Conservation (phyloP, 257 asterid species). For the Solanum chaucha region DNA sequence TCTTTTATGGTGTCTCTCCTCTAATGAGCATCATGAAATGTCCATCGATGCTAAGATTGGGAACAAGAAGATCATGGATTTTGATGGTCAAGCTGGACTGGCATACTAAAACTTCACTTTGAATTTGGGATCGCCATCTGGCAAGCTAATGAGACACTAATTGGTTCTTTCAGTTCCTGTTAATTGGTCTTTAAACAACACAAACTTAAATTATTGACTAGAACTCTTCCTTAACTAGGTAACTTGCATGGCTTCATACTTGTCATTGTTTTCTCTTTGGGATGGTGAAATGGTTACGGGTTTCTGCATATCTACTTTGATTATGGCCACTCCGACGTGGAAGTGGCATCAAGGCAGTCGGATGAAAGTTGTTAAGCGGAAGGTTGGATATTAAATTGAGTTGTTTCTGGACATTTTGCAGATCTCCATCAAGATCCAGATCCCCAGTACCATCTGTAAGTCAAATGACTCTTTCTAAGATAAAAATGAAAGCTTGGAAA, state of each 20-base stretch:
- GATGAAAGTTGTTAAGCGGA: slow-evolving; percentile 78
- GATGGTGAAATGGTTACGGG: slow-evolving; percentile 22
- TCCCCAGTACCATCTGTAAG: slow-evolving; percentile 92
- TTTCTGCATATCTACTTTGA: slow-evolving; percentile 19
- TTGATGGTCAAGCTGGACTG: slow-evolving; percentile 66
- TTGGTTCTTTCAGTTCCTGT: slow-evolving; percentile 22
- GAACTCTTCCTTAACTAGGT: slow-evolving; percentile 26
- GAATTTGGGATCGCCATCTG: slow-evolving; percentile 39
- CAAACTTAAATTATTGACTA: slow-evolving; percentile 10
- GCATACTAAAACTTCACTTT: slow-evolving; percentile 33
- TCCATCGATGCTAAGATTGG: slow-evolving; percentile 88
- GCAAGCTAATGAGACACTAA: slow-evolving; percentile 14
- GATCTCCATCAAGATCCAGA: slow-evolving; percentile 97
- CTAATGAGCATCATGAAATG: slow-evolving; percentile 72
- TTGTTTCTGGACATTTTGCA: slow-evolving; percentile 99
- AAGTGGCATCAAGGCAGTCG: slow-evolving; percentile 78
- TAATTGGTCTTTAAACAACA: slow-evolving; percentile 21
- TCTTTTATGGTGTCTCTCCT: slow-evolving; percentile 61
- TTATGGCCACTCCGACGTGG: slow-evolving; percentile 53
- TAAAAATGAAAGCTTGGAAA: background rate
- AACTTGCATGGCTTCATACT: slow-evolving; percentile 22
- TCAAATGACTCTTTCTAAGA: slow-evolving; percentile 3
- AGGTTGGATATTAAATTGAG: slow-evolving; percentile 78
- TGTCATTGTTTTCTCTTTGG: slow-evolving; percentile 5
- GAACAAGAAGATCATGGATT: slow-evolving; percentile 76